Percentiles rank a stretch among this genome's conserved stretches.
These are phyloP conservation scores for Suhomyces prunicola DNA, from an alignment of 805 yeast genomes.

Conservation along the genomic window DNA sequence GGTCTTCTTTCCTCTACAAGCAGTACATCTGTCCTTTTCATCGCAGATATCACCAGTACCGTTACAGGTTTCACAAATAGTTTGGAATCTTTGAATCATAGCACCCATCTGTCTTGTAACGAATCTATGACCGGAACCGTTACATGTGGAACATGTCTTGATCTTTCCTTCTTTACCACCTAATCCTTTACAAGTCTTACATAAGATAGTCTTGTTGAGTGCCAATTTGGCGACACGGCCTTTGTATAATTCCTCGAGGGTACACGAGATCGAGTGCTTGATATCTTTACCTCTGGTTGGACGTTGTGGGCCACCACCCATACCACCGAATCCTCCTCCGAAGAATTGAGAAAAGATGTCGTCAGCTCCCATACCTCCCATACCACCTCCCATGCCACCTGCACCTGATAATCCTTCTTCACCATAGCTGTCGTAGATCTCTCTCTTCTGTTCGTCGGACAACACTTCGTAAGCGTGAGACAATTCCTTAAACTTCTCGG, in stretches of 20 bases:
- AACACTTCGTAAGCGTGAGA: slow-evolving; percentile 86
- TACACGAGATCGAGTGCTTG: slow-evolving; percentile 78
- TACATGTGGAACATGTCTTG: slow-evolving; percentile 81
- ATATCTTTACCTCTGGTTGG: slow-evolving; percentile 90
- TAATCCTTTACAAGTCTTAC: slow-evolving; percentile 86
- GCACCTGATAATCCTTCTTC: slow-evolving; percentile 82
- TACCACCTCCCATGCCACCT: slow-evolving; percentile 57
- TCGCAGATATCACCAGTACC: slow-evolving; percentile 90
- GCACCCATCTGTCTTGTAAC: slow-evolving; percentile 99
- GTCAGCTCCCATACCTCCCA: slow-evolving; percentile 62
- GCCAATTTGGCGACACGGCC: slow-evolving; percentile 95
- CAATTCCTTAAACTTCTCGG: slow-evolving; percentile 91
- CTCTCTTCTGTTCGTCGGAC: slow-evolving; percentile 85
- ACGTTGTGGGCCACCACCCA: slow-evolving; percentile 62
- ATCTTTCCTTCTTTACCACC: slow-evolving; percentile 95
- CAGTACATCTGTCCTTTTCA: slow-evolving; percentile 82
- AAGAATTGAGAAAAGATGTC: slow-evolving; percentile 80
- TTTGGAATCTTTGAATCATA: slow-evolving; percentile 96
- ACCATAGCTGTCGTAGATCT: slow-evolving; percentile 84
- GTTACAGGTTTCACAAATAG: slow-evolving; percentile 85
- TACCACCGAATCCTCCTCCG: slow-evolving; percentile 57
- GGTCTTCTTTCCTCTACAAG: slow-evolving; percentile 87
- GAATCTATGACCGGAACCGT: slow-evolving; percentile 87
- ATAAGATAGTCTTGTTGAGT: slow-evolving; percentile 83
- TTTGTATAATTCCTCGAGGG: slow-evolving; percentile 89